A percentile compares a stretch with the other conserved stretches of the same genome.
Evolutionary conservation across 352 stramenopile genomes (phyloP).

Genomic region (Blastocystis sp.): DNA sequence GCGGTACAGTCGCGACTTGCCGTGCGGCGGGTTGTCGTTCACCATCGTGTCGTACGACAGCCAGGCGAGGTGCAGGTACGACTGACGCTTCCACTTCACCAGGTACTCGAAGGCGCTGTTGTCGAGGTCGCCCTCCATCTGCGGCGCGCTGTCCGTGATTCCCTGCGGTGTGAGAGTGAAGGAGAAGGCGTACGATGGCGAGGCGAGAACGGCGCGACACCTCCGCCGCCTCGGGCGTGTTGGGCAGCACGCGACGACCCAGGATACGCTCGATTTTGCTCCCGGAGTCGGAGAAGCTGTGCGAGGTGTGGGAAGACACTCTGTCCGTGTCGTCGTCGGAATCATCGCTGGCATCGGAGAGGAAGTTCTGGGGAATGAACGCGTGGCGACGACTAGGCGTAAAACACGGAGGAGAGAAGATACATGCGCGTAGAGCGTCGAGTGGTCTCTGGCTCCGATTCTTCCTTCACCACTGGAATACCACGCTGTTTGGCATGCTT

Average conservation of each 20-base stretch:
- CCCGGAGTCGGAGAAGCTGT: not conserved
- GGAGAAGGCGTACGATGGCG: slow-evolving; percentile 17
- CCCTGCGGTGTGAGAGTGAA: not conserved
- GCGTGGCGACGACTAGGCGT: not conserved
- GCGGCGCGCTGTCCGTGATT: slow-evolving; percentile 3
- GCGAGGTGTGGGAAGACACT: not conserved
- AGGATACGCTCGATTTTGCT: slow-evolving; percentile 72
- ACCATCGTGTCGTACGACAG: slow-evolving; percentile 33
- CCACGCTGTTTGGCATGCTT: not conserved
- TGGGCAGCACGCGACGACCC: slow-evolving; percentile 57
- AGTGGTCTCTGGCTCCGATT: not conserved
- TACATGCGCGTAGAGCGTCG: slow-evolving; percentile 31
- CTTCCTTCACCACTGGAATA: not conserved
- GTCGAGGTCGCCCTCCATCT: slow-evolving; percentile 14
- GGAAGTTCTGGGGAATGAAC: not conserved
- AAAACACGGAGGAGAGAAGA: not conserved
- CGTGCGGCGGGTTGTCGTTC: slow-evolving; percentile 70
- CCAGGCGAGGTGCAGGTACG: slow-evolving; percentile 96
- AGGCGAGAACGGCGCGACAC: slow-evolving; percentile 48
- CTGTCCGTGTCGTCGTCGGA: slow-evolving; percentile 39
- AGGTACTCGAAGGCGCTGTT: slow-evolving; percentile 84
- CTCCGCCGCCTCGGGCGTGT: slow-evolving; percentile 38
- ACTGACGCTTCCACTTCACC: slow-evolving; percentile 96
- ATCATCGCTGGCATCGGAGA: slow-evolving; percentile 2
- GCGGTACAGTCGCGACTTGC: slow-evolving; percentile 46